A percentile compares a stretch with the other conserved stretches of the same genome.
phyloP scores from a whole-genome alignment of 108 stramenopile species.

The Thalassiosira profunda region DNA sequence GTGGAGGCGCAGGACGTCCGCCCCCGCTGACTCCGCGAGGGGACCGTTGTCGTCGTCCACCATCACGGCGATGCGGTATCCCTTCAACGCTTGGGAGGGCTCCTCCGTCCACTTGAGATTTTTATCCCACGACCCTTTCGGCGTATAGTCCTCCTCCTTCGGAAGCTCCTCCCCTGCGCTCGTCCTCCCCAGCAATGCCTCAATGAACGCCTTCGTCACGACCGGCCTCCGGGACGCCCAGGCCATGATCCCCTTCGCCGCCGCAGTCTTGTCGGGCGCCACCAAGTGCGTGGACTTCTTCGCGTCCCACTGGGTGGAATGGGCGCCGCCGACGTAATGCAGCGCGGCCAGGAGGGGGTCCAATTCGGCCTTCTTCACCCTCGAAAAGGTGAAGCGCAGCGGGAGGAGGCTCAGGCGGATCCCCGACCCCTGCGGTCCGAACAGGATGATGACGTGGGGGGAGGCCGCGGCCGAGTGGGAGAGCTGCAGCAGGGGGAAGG shows the following conservation, averaged over 20 bases:
- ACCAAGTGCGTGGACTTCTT: conserved; percentile 41
- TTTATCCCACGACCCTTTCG: not conserved
- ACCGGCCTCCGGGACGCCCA: conserved; percentile 45
- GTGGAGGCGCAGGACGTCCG: conserved; percentile 26
- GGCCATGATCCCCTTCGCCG: conserved; percentile 52
- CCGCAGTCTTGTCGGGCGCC: conserved; percentile 34
- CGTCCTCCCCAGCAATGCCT: conserved; percentile 30
- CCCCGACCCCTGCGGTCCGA: conserved; percentile 45
- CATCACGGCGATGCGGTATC: conserved; percentile 39
- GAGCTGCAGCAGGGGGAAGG: conserved; percentile 24
- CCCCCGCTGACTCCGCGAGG: conserved; percentile 41
- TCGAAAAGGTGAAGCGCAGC: conserved; percentile 45
- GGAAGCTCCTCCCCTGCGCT: conserved; percentile 20
- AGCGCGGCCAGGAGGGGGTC: conserved; percentile 19
- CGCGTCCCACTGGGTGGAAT: conserved; percentile 41
- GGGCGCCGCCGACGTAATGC: conserved; percentile 39
- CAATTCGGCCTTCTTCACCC: conserved; percentile 1
- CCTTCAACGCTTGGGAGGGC: conserved; percentile 27
- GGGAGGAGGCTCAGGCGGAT: conserved; percentile 41
- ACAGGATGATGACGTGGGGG: conserved; percentile 34
- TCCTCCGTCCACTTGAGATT: conserved; percentile 9
- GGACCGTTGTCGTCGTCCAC: conserved; percentile 46
- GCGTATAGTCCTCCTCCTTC: conserved; percentile 36
- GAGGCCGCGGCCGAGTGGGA: conserved; percentile 22
- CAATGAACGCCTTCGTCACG: conserved; percentile 35